phyloP scores from a whole-genome alignment of 805 yeast species.

The Blastobotrys americana region DNA sequence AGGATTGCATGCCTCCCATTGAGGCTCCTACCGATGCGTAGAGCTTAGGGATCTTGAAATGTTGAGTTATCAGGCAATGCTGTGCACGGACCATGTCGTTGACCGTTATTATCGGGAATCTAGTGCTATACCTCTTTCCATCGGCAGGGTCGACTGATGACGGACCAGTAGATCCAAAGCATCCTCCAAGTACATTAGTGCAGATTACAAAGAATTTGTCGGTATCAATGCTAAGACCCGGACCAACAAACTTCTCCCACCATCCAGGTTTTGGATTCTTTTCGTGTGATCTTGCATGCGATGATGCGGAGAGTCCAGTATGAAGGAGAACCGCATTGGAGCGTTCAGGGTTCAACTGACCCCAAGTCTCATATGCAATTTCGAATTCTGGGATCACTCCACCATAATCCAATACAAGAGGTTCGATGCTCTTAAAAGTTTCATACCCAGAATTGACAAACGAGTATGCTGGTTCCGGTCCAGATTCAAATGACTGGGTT shows the following conservation, averaged over 20 bases:
- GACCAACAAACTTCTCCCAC: slow-evolving; percentile 95
- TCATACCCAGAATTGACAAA: slow-evolving; percentile 61
- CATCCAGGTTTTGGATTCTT: slow-evolving; percentile 71
- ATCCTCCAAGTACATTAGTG: slow-evolving; percentile 89
- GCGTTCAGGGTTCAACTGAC: slow-evolving; percentile 50
- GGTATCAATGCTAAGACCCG: slow-evolving; percentile 71
- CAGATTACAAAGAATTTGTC: slow-evolving; percentile 75
- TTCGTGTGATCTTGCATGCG: slow-evolving; percentile 81
- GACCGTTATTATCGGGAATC: slow-evolving; percentile 78
- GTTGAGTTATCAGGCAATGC: slow-evolving; percentile 54
- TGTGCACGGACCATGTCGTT: slow-evolving; percentile 92
- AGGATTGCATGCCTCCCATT: slow-evolving; percentile 98
- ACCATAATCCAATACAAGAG: slow-evolving; percentile 74
- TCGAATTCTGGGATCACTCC: slow-evolving; percentile 65
- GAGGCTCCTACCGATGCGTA: slow-evolving; percentile 84
- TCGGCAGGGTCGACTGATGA: slow-evolving; percentile 69
- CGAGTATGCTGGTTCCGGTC: slow-evolving; percentile 84
- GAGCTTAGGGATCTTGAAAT: slow-evolving; percentile 55
- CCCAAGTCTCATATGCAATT: slow-evolving; percentile 95
- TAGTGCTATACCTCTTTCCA: slow-evolving; percentile 63
- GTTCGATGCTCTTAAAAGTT: slow-evolving; percentile 45
- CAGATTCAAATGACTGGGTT: slow-evolving; percentile 43
- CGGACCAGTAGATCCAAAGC: slow-evolving; percentile 94
- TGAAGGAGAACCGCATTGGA: slow-evolving; percentile 76
- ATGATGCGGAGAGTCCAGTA: slow-evolving; percentile 88